Base-by-base conservation (phyloP, 148 eudicot genomes). In the Nyssa sinensis region DNA sequence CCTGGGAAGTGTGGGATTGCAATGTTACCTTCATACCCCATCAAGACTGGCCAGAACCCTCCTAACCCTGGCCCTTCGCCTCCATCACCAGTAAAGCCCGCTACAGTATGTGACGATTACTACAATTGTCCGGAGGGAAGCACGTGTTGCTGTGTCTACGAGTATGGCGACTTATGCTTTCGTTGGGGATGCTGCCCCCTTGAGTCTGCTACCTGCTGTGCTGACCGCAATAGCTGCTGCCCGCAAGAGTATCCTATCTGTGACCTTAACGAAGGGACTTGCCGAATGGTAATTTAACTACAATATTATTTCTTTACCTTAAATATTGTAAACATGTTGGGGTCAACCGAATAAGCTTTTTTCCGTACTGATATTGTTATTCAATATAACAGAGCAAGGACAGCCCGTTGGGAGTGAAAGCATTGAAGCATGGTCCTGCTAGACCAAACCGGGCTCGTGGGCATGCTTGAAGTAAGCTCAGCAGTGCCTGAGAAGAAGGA, bases 1-100 rank as follows among this genome's bases (percentile, higher is more conserved):
- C n/a, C 81, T 1, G 98, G 98, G 16, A 92, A 90, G 80, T 95
- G 97, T 79, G 97, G 98, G 30, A 92, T 95, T 33, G 94, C 98
- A 1, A 51, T 86, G 21, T 79, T 83, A 70, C 72, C 97, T 10
- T 92, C 93, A n/a, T 95, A 92, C 77, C 98, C 98, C 1, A 31
- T 76, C 79, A 95, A 89, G 86, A 89, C 82, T 2, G 76, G 91
- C 34, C 39, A 58, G 66, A 94, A 94, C 84, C 97, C 98, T 21
- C 98, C 93, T 1, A 89, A 87, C 49, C 93, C 96, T 2, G 89
- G 93, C 32, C 97, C 97, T 0, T 81, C 97, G 62, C 93, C 97
- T 71, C 95, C 97, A 37, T 58, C 89, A 67, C 95, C 92, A 0
- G 90, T 86, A 9, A 60, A 82, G 21, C 89, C 95, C 2, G 53